phyloP scores from a whole-genome alignment of 352 stramenopile genomes.

The Phytopythium helicoides region DNA sequence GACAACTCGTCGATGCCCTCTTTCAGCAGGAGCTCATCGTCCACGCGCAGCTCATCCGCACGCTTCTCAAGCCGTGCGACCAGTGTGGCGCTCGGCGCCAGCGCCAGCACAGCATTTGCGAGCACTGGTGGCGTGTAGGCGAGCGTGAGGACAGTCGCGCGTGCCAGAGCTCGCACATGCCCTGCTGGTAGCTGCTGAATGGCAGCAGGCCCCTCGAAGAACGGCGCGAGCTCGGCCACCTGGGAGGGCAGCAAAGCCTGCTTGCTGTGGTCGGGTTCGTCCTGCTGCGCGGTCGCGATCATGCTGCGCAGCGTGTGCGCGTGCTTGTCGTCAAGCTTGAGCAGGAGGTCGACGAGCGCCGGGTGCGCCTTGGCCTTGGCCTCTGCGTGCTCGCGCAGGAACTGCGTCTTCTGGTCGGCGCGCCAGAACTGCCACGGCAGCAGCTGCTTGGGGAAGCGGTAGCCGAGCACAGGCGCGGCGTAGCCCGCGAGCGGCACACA shows the following conservation, averaged over 20 bases:
- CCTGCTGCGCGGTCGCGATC: constrained; percentile 15
- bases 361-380: constrained; percentile 56
- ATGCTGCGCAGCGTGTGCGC: constrained; percentile 40
- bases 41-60: constrained; percentile 59
- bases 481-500: constrained; percentile 70
- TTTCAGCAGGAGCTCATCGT: constrained; percentile 69
- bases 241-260: constrained; percentile 43
- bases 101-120: constrained; percentile 45
- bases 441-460: constrained; percentile 83
- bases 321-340: constrained; percentile 66
- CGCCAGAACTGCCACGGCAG: constrained; percentile 88
- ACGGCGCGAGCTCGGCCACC: constrained; percentile 54
- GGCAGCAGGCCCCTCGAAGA: constrained; percentile 60
- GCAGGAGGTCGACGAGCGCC: constrained; percentile 48
- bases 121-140: constrained; percentile 14
- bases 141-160: constrained; percentile 24
- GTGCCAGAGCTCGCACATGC: constrained; percentile 56
- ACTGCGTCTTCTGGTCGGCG: constrained; percentile 79
- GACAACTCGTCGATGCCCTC: constrained; percentile 70
- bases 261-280: constrained; percentile 11
- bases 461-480: constrained; percentile 69
- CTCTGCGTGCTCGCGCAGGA: constrained; percentile 63
- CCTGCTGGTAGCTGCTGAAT: constrained; percentile 38
- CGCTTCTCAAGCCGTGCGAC: constrained; percentile 50
- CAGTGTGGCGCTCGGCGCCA: constrained; percentile 45